Percentiles rank a stretch among this genome's conserved stretches.
phyloP scores from a whole-genome alignment of 2,329 filamentous ascomycete genomes.

The Exophiala alcalophila region DNA sequence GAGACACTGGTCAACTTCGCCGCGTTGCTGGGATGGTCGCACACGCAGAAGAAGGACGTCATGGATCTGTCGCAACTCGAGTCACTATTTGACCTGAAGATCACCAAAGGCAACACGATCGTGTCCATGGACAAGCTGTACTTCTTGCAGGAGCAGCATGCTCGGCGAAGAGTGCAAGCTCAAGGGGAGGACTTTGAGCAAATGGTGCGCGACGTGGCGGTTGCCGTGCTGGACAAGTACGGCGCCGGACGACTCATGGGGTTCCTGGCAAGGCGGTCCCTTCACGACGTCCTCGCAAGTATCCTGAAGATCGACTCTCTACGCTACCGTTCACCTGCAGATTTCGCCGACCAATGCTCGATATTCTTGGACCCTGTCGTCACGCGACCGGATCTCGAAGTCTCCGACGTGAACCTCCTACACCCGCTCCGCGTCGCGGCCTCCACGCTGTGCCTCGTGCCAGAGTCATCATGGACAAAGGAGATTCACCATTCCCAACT shows the following conservation, averaged over 20 bases:
- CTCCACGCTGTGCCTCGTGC: slow-evolving; percentile 44
- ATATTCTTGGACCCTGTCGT: slow-evolving; percentile 54
- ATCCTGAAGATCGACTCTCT: slow-evolving; percentile 51
- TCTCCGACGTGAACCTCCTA: slow-evolving; percentile 25
- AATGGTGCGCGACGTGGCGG: slow-evolving; percentile 36
- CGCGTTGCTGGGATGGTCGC: slow-evolving; percentile 79
- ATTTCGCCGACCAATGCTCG: slow-evolving; percentile 56
- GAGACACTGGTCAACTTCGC: slow-evolving; percentile 75
- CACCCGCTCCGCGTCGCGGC: slow-evolving; percentile 45
- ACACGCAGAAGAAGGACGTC: slow-evolving; percentile 64
- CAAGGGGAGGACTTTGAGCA: slow-evolving; percentile 44
- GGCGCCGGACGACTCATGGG: slow-evolving; percentile 19
- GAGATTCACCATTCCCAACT: slow-evolving; percentile 43
- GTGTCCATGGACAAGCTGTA: slow-evolving; percentile 77
- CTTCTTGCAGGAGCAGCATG: slow-evolving; percentile 72
- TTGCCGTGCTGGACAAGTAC: slow-evolving; percentile 25
- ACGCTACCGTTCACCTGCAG: slow-evolving; percentile 53
- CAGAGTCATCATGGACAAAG: slow-evolving; percentile 40
- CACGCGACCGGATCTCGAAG: slow-evolving; percentile 30
- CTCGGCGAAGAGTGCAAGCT: slow-evolving; percentile 46
- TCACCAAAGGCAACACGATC: slow-evolving; percentile 85
- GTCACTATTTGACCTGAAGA: slow-evolving; percentile 73
- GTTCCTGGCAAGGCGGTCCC: slow-evolving; percentile 31
- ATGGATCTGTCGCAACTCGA: slow-evolving; percentile 70
- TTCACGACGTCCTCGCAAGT: slow-evolving; percentile 48